A percentile compares a stretch with the other conserved stretches of the same genome.
phyloP scores from a whole-genome alignment of 2,329 filamentous ascomycete species.

The Xylogone sp. region DNA sequence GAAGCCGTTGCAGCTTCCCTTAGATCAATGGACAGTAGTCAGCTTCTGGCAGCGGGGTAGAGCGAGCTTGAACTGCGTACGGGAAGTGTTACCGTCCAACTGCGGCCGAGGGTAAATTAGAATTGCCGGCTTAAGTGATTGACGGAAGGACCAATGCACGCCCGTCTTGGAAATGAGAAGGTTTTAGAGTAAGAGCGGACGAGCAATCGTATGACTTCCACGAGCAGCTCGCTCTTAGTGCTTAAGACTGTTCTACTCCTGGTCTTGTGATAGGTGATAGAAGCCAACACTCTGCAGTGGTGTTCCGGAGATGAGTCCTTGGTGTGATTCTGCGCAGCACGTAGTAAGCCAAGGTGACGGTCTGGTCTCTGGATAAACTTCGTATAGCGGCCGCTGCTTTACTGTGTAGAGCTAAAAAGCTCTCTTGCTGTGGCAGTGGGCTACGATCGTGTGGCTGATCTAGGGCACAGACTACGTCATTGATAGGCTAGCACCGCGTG shows the following conservation, averaged over 20 bases:
- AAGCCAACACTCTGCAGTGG: too few species aligned
- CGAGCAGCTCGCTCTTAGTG: not conserved
- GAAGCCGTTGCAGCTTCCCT: constrained; percentile 3
- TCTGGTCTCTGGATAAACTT: not conserved
- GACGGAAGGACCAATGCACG: not conserved
- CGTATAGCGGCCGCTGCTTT: constrained; percentile 60
- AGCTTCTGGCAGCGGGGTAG: not conserved
- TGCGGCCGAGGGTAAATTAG: not conserved
- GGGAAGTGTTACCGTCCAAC: not conserved
- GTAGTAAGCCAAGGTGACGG: too few species aligned
- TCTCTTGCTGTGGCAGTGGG: constrained; percentile 60
- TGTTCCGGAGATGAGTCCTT: too few species aligned
- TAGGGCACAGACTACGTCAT: not conserved
- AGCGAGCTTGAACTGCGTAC: not conserved
- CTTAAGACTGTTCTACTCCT: not conserved
- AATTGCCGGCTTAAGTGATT: not conserved
- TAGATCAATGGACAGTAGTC: not conserved
- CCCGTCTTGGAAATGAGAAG: not conserved
- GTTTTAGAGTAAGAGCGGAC: not conserved
- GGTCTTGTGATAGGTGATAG: not conserved
- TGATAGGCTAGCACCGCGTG: not conserved
- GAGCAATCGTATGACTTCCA: not conserved
- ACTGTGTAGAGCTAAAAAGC: constrained; percentile 64
- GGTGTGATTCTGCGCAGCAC: too few species aligned
- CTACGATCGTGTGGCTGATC: not conserved